Evolutionary conservation across 2,329 filamentous ascomycete genomes (phyloP), one percentile per base, ranked within the genome.

Genomic region (Penicillium hesseltinei): DNA sequence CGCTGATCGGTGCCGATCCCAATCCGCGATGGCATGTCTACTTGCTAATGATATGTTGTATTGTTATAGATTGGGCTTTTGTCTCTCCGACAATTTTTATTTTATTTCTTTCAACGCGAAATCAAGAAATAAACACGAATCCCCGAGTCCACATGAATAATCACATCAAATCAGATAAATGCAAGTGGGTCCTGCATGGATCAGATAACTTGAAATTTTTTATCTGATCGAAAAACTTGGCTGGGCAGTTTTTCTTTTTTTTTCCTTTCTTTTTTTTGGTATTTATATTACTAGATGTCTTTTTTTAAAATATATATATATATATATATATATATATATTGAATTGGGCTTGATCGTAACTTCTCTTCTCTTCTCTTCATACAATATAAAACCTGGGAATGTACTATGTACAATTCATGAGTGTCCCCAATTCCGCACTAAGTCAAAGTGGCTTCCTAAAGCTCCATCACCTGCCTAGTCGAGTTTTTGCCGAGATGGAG

Each of bases 121-220:
- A 31, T 13, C 29, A 33, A 15, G 31, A 21, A 21, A 39, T 11
- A 9, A 8, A 23, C 44, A 31, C 10, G 25, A 21, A 19, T 33
- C 11, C 10, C n/a, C 31, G 7, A n/a, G 15, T 48, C 5, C 21
- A 4, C 5, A 39, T 9, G 8, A 21, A 50, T 23, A 31, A 45
- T 25, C 19, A 47, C 25, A 43, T 50, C 39, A 56, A 52, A 59
- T 53, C 54, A 55, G 56, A 58, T 52, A 51, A 58, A 19, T 3
- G 9, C 23, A 36, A 42, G 43, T 56, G 44, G 42, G 53, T 43
- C 57, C 44, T 50, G 57, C 35, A 62, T 61, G 57, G 59, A 63
- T 63, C 61, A 62, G 61, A 63, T 63, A 63, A 63, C 27, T 50
- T 15, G 27, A 51, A 51, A 39, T 53, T 62, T 62, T 62, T 63